A percentile compares a stretch with the other conserved stretches of the same genome.
Evolutionary conservation across 2,329 filamentous ascomycete genomes (phyloP).

Genomic region (Venturia asperata): DNA sequence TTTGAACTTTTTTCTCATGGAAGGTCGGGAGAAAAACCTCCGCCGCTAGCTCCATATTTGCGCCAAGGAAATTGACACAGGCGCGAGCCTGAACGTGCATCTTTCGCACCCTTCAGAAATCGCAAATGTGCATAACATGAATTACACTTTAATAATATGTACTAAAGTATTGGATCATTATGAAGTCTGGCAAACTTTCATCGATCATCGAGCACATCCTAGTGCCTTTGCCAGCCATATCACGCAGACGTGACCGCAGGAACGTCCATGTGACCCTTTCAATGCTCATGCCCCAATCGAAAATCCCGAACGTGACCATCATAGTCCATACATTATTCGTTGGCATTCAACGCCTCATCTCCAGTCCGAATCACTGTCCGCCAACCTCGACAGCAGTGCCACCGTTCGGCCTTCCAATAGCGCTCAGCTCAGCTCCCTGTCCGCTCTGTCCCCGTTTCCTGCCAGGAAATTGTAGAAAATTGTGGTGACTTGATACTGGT

Average conservation of each 20-base stretch:
- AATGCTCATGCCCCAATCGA: not conserved
- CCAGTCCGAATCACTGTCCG: slow-evolving; percentile 4
- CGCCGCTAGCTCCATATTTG: not conserved
- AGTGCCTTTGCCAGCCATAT: not conserved
- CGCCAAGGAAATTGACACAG: not conserved
- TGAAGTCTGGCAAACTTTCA: not conserved
- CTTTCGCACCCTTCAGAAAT: too few relatives aligned
- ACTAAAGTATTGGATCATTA: slow-evolving; percentile 2
- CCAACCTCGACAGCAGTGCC: slow-evolving; percentile 7
- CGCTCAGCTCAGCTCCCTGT: slow-evolving; percentile 63
- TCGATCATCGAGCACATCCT: not conserved
- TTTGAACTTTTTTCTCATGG: slow-evolving; percentile 1
- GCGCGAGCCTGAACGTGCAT: not conserved
- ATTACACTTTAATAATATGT: slow-evolving; percentile 5
- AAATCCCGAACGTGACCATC: not conserved
- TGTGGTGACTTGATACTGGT: slow-evolving; percentile 39
- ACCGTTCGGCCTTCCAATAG: slow-evolving; percentile 44
- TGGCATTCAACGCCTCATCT: not conserved
- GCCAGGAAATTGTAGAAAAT: slow-evolving; percentile 46
- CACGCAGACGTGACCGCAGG: not conserved
- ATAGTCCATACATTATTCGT: not conserved
- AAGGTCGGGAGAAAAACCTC: not conserved
- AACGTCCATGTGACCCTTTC: not conserved
- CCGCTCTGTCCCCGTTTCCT: slow-evolving; percentile 66
- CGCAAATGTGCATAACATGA: too few relatives aligned